Evolutionary conservation across 345 rosid genomes (phyloP).

Genomic region (Brassica rapa): DNA sequence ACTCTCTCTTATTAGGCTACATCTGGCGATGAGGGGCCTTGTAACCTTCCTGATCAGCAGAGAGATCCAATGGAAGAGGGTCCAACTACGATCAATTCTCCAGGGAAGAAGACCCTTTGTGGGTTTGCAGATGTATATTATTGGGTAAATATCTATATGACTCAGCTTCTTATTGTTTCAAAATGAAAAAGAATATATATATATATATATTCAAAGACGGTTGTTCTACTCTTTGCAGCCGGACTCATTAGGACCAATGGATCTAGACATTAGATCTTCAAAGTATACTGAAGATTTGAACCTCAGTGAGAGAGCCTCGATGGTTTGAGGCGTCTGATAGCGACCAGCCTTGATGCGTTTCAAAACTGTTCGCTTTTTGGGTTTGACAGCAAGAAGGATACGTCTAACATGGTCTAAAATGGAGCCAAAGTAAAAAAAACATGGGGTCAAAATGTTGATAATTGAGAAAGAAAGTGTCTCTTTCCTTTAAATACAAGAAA

Average conservation of each 20-base stretch:
- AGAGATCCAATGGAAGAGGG: conserved; percentile 52
- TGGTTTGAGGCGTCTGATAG: conserved; percentile 77
- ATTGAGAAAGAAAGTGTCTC: conserved; percentile 28
- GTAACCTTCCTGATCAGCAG: conserved; percentile 37
- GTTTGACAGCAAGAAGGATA: conserved; percentile 70
- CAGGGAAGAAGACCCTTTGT: conserved; percentile 54
- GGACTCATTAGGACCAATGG: conserved; percentile 84
- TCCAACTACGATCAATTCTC: conserved; percentile 42
- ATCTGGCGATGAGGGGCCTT: conserved; percentile 38
- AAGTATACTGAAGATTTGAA: conserved; percentile 77
- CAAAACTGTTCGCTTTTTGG: conserved; percentile 76
- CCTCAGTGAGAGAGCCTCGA: conserved; percentile 53
- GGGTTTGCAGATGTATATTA: conserved; percentile 73
- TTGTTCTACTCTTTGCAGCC: conserved; percentile 59
- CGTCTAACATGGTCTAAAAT: conserved; percentile 57
- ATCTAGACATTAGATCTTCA: conserved; percentile 63
- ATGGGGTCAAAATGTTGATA: conserved; percentile 36
- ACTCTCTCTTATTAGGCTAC: conserved; percentile 52
- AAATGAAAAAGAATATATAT: not conserved
- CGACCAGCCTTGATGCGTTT: conserved; percentile 93
- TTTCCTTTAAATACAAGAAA: conserved; percentile 14
- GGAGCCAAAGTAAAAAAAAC: conserved; percentile 42
- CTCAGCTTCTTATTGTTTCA: not conserved
- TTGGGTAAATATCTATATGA: conserved; percentile 54
- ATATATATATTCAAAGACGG: not conserved